Base-by-base conservation (phyloP, 495 filamentous ascomycete species). In the Neurospora terricola region DNA sequence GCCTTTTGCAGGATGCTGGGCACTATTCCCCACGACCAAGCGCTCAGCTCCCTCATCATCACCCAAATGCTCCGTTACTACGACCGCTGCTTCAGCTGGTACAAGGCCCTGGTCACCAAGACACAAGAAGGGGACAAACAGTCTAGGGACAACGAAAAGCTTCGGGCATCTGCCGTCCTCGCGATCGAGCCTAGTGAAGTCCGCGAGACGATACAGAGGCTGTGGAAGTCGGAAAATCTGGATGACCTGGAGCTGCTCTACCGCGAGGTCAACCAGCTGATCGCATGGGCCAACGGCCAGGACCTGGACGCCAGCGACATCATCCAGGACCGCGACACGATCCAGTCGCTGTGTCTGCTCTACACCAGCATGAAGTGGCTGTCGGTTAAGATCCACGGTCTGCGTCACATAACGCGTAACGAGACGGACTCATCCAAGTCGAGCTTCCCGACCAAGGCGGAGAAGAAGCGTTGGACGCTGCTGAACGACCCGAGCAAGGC, bases 331-430 rank as follows among this genome's bases (percentile, higher is more conserved):
- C 88, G 92, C 23, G 96, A 98, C 77, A 91, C 90, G 2, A 91
- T 98, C 38, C 87, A 90, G 69, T 89, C 92, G 12, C 82, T 98
- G 40, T 97, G 93, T 74, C 88, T 97, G 68, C 86, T 99, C 27
- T 94, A 96, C 79, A 97, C 92, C 73, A 98, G 95, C 86, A 97
- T 97, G 94, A 92, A 96, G 87, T 99, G 96, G 96, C 90, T 99
- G 34, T 90, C 92, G 71, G 91, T 88, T 76, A 93, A 93, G 80
- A 87, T 97, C 21, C 78, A 84, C 14, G 86, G 91, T 71, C 86
- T 98, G 43, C 90, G 95, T 34, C 90, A 92, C 75, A 91, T 97
- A 74, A 92, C 87, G 36, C 76, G 79, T 45, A 86, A 87, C 72
- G 83, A 87, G 70, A 84, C 83, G 1, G 86, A 88, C 76, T 86